Conservation (phyloP, 768 basidiomycete species). For the Asterophora parasitica region DNA sequence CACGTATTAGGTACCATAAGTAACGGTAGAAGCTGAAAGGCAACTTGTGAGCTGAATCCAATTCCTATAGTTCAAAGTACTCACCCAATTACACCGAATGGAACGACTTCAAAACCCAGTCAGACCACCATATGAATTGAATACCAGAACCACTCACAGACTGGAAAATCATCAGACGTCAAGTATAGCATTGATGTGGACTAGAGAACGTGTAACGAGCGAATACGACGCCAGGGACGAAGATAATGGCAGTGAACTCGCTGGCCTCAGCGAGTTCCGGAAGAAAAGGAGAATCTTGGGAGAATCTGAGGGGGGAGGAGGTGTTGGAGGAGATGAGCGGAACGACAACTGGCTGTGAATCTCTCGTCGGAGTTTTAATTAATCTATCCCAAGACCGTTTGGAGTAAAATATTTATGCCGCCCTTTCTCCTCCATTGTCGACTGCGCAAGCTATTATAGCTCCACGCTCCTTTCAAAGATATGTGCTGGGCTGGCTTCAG, state of each 20-base stretch:
- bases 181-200: slow-evolving; percentile 69
- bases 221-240: slow-evolving; percentile 37
- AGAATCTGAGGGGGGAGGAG: not conserved
- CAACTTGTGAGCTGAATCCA: slow-evolving; percentile 11
- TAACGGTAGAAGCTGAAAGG: slow-evolving; percentile 80
- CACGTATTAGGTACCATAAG: slow-evolving; percentile 86
- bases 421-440: too few species aligned
- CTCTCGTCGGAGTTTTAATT: not conserved
- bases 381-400: too few species aligned
- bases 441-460: too few species aligned
- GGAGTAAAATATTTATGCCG: too few species aligned
- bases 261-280: slow-evolving; percentile 13
- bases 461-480: too few species aligned
- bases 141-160: slow-evolving; percentile 58
- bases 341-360: not conserved
- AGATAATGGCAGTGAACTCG: slow-evolving; percentile 17
- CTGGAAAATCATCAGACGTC: slow-evolving; percentile 85
- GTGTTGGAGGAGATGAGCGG: too few species aligned
- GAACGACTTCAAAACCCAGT: slow-evolving; percentile 58
- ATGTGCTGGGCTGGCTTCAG: too few species aligned
- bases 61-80: slow-evolving; percentile 15
- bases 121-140: slow-evolving; percentile 5
- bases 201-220: slow-evolving; percentile 29
- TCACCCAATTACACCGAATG: slow-evolving; percentile 85
- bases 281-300: not conserved